These are phyloP conservation scores for Drosera spatulata DNA, from an alignment of 179 eudicot genomes.

Conservation along the genomic window DNA sequence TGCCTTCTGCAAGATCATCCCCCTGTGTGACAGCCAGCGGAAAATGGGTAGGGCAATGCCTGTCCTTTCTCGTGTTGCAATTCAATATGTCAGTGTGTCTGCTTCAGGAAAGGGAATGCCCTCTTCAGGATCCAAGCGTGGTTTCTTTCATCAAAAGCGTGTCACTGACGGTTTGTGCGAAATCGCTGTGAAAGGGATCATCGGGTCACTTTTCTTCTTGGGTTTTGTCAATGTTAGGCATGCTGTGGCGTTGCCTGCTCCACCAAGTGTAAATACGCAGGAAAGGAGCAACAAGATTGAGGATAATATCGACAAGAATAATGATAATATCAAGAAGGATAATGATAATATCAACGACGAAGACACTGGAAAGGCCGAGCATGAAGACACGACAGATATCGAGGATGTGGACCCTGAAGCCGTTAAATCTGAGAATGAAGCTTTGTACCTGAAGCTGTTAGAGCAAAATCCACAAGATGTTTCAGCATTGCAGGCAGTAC, in stretches of 20 bases:
- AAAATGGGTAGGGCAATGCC: background rate
- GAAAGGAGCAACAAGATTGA: no score
- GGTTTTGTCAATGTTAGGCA: slow-evolving; percentile 29
- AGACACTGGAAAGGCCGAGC: no score
- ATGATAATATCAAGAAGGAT: no score
- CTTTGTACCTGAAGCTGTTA: slow-evolving; percentile 47
- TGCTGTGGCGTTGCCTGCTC: slow-evolving; percentile 28
- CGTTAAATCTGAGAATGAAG: slow-evolving; percentile 33
- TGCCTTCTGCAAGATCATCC: background rate
- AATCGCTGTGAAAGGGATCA: slow-evolving; percentile 28
- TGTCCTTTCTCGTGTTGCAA: background rate
- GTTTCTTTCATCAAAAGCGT: slow-evolving; percentile 8
- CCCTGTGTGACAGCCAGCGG: background rate
- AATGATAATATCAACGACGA: no score
- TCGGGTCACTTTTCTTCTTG: slow-evolving; percentile 62
- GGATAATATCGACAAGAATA: no score
- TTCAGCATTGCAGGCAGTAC: slow-evolving; percentile 59
- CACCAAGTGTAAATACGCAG: slow-evolving; percentile 20
- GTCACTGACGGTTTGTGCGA: slow-evolving; percentile 22
- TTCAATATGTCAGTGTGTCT: background rate
- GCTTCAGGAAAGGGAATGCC: background rate
- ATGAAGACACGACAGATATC: no score
- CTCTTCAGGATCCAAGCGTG: background rate
- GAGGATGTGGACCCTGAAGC: slow-evolving; percentile 21
- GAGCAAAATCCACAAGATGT: slow-evolving; percentile 53